A percentile compares a stretch with the other conserved stretches of the same genome.
These are phyloP conservation scores for Arthroderma uncinatum DNA, from an alignment of 2,329 filamentous ascomycete species.

Conservation along the genomic window DNA sequence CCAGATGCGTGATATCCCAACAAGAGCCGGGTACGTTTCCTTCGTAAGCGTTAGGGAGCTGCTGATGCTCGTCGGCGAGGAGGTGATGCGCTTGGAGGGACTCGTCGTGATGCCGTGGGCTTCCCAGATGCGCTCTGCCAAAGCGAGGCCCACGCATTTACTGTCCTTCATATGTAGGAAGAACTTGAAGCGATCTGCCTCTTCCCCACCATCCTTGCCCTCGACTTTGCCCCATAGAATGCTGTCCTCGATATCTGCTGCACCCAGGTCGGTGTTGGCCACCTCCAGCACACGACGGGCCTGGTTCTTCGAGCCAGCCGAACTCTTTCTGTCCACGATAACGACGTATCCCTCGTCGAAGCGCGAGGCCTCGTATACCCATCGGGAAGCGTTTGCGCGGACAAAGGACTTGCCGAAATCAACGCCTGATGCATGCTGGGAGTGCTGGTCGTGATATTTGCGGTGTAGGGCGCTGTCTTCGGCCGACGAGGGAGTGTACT, in stretches of 20 bases:
- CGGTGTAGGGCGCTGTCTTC: constrained; percentile 53
- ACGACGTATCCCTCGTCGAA: constrained; percentile 44
- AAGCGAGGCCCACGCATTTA: constrained; percentile 51
- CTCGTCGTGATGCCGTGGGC: constrained; percentile 30
- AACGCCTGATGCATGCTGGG: constrained; percentile 49
- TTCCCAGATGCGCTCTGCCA: constrained; percentile 51
- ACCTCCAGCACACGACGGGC: constrained; percentile 50
- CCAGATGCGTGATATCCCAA: constrained; percentile 57
- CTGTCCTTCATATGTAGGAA: constrained; percentile 51
- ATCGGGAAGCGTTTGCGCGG: constrained; percentile 40
- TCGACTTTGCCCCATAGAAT: constrained; percentile 45
- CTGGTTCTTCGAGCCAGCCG: constrained; percentile 40
- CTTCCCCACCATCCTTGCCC: constrained; percentile 25
- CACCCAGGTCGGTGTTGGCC: constrained; percentile 51
- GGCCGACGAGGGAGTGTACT: constrained; percentile 50
- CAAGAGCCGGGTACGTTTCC: constrained; percentile 38
- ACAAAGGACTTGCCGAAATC: constrained; percentile 50
- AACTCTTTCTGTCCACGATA: constrained; percentile 46
- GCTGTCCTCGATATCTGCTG: constrained; percentile 48
- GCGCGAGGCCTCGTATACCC: constrained; percentile 42
- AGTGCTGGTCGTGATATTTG: constrained; percentile 49
- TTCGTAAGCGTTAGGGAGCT: constrained; percentile 38
- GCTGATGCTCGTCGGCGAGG: constrained; percentile 17
- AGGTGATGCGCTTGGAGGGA: constrained; percentile 15
- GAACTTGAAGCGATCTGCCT: constrained; percentile 45